Evolutionary conservation across 371 early-diverging fungal genomes (phyloP).

Genomic region (Apophysomyces trapeziformis): DNA sequence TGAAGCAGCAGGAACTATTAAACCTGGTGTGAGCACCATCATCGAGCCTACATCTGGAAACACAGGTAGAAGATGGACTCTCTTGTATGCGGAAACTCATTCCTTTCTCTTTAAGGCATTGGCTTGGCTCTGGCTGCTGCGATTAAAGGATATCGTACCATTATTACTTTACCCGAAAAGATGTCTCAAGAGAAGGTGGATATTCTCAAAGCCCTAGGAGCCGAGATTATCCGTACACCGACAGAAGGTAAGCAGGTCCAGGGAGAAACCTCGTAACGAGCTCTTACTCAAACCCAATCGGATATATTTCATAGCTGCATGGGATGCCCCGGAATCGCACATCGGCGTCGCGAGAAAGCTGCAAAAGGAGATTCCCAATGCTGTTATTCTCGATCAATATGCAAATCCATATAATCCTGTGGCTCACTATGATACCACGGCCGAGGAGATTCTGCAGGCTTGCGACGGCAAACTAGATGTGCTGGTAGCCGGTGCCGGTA

Average conservation of each 20-base stretch:
- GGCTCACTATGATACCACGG: slow-evolving; percentile 93
- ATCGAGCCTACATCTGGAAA: slow-evolving; percentile 98
- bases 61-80: slow-evolving; percentile 64
- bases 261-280: background rate
- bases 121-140: slow-evolving; percentile 93
- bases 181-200: slow-evolving; percentile 98
- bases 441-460: slow-evolving; percentile 84
- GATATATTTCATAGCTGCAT: slow-evolving; percentile 67
- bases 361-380: slow-evolving; percentile 91
- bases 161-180: slow-evolving; percentile 97
- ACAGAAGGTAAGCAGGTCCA: slow-evolving; percentile 66
- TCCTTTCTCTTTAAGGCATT: slow-evolving; percentile 55
- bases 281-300: too few species aligned
- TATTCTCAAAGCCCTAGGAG: slow-evolving; percentile 94
- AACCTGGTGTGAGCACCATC: slow-evolving; percentile 86
- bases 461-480: slow-evolving; percentile 93
- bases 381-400: slow-evolving; percentile 96
- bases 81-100: background rate
- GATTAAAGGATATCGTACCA: slow-evolving; percentile 95
- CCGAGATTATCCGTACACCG: slow-evolving; percentile 97
- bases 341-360: slow-evolving; percentile 94
- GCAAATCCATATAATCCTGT: slow-evolving; percentile 95
- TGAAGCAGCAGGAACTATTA: slow-evolving; percentile 87
- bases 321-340: slow-evolving; percentile 97
- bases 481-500: slow-evolving; percentile 96